These are phyloP conservation scores for Allium fistulosum DNA, from an alignment of 106 monocot genomes.

Conservation along the genomic window DNA sequence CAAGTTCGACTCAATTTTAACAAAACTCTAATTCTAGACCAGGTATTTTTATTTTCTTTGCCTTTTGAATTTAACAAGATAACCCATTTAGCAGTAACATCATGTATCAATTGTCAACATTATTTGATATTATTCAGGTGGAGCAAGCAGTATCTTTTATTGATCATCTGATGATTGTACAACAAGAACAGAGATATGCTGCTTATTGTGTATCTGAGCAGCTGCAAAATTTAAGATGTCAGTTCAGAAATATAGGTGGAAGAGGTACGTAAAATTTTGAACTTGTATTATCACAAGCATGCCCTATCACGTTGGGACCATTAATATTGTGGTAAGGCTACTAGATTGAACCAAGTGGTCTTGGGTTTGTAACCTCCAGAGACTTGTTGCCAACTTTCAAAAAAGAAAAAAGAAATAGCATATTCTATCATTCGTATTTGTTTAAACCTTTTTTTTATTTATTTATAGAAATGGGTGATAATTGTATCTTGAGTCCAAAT, in stretches of 20 bases:
- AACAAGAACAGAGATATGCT: constrained; percentile 55
- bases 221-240: constrained; percentile 29
- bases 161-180: constrained; percentile 62
- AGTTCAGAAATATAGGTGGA: constrained; percentile 19
- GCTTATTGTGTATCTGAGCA: constrained; percentile 40
- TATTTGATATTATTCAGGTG: constrained; percentile 40
- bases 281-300: no score
- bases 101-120: no score
- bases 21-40: constrained; percentile 68
- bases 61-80: not conserved
- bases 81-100: not conserved
- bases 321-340: no score
- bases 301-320: no score
- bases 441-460: no score
- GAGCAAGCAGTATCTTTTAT: constrained; percentile 60
- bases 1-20: constrained; percentile 47
- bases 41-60: constrained; percentile 22
- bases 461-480: no score
- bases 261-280: constrained; percentile 23
- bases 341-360: no score
- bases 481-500: no score
- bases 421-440: no score
- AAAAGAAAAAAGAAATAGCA: no score
- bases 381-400: no score
- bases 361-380: no score